phyloP scores from a whole-genome alignment of 2,329 filamentous ascomycete species.

The Dothistroma septosporum region DNA sequence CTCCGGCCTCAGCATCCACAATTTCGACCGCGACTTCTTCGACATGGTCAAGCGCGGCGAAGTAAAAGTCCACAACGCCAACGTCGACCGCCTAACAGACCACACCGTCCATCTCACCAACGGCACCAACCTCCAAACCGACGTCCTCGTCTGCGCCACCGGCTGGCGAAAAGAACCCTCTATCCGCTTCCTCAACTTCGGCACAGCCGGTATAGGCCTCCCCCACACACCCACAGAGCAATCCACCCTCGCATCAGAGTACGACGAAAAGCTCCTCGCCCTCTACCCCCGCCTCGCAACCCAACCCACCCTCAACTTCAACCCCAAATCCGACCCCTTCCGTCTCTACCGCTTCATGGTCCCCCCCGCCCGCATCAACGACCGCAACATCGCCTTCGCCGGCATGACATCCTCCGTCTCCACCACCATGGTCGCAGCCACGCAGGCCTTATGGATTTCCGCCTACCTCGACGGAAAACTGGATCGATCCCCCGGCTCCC shows the following conservation, averaged over 20 bases:
- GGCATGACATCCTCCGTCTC: constrained; percentile 39
- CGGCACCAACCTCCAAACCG: constrained; percentile 47
- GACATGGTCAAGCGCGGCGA: constrained; percentile 53
- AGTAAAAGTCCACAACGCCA: constrained; percentile 55
- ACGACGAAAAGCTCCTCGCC: constrained; percentile 51
- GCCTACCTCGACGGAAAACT: constrained; percentile 60
- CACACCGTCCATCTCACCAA: constrained; percentile 54
- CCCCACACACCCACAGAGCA: constrained; percentile 34
- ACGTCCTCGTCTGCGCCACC: constrained; percentile 54
- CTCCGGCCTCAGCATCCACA: constrained; percentile 46
- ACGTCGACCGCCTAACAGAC: constrained; percentile 39
- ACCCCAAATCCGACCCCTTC: constrained; percentile 27
- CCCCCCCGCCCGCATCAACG: constrained; percentile 34
- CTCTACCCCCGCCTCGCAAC: constrained; percentile 52
- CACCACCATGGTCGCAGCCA: constrained; percentile 37
- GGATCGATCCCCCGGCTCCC: constrained; percentile 29
- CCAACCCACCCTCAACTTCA: constrained; percentile 24
- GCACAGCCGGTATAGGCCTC: constrained; percentile 24
- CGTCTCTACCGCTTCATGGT: constrained; percentile 45
- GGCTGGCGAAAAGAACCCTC: constrained; percentile 54
- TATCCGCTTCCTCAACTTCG: constrained; percentile 53
- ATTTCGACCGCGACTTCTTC: constrained; percentile 56
- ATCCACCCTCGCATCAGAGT: constrained; percentile 38
- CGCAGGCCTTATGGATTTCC: constrained; percentile 47
- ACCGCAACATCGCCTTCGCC: constrained; percentile 40